Conservation (phyloP, 495 filamentous ascomycete genomes). For the Neurospora sublineolata region DNA sequence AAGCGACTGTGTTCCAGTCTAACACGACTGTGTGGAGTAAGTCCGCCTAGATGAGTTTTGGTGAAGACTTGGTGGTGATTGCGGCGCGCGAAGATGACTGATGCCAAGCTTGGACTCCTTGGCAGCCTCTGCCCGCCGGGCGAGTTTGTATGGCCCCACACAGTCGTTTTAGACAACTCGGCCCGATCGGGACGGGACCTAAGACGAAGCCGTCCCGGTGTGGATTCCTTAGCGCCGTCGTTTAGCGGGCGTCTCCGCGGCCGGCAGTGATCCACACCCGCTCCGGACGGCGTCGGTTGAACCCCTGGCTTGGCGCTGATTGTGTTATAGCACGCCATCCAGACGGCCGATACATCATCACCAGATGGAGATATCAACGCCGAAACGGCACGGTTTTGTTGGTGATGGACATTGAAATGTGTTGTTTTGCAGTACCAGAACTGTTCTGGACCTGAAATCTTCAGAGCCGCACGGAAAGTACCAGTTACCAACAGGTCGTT, state of each 20-base stretch:
- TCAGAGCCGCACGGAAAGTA: not conserved
- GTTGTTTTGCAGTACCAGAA: not conserved
- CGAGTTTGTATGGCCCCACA: no score
- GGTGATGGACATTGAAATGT: not conserved
- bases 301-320: constrained; percentile 1
- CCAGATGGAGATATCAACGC: not conserved
- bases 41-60: no score
- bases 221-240: not conserved
- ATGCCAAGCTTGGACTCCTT: no score
- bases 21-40: no score
- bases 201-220: not conserved
- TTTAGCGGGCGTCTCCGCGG: not conserved
- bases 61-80: no score
- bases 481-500: not conserved
- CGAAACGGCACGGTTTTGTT: not conserved
- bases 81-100: no score
- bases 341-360: not conserved
- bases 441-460: not conserved
- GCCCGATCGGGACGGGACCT: not conserved
- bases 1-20: no score
- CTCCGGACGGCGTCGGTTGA: not conserved
- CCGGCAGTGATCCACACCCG: not conserved
- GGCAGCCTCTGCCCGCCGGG: no score
- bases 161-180: no score
- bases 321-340: constrained; percentile 9